A percentile compares a stretch with the other conserved stretches of the same genome.
phyloP scores from a whole-genome alignment of 345 rosid genomes.

The Hibiscus tridactylites region DNA sequence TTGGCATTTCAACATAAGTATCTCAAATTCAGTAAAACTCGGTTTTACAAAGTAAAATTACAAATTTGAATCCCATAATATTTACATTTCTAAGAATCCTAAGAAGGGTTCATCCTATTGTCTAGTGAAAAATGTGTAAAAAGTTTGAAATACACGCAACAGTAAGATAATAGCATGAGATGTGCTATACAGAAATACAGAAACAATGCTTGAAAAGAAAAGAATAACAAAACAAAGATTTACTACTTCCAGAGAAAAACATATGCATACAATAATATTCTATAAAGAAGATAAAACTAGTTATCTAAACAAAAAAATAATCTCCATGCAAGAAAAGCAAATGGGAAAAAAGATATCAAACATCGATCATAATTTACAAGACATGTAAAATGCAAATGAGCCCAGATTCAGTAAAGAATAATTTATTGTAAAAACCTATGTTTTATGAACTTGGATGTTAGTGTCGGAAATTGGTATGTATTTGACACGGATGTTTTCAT shows the following conservation, averaged over 20 bases:
- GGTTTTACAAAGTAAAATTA: no score
- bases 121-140: conserved; percentile 2
- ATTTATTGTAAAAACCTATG: neutral
- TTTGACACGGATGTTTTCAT: neutral
- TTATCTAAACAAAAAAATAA: neutral
- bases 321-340: neutral
- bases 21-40: no score
- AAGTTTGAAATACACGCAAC: neutral
- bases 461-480: neutral
- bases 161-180: neutral
- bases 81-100: neutral
- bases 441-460: neutral
- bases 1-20: no score
- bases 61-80: no score
- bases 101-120: conserved; percentile 3
- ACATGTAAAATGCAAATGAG: neutral
- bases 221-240: neutral
- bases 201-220: neutral
- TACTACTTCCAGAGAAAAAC: neutral
- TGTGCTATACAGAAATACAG: neutral
- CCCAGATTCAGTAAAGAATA: neutral
- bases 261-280: neutral
- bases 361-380: neutral
- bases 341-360: neutral
- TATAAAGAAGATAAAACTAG: neutral